These are phyloP conservation scores for Populus tremula DNA, from an alignment of 345 rosid species.

Conservation along the genomic window DNA sequence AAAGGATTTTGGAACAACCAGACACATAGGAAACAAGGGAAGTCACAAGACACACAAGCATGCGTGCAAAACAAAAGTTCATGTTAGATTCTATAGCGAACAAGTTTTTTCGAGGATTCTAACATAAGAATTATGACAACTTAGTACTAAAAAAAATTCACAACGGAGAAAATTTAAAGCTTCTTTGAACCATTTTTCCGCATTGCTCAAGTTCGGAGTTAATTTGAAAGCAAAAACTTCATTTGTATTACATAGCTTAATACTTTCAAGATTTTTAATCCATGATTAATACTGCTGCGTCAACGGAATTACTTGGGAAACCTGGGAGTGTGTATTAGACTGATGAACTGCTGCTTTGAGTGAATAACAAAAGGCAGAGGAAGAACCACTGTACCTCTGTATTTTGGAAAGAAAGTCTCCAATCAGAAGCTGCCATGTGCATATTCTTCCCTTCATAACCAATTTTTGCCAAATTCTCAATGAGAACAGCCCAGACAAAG, in stretches of 20 bases:
- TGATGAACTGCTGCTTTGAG: background rate
- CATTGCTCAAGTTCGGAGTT: background rate
- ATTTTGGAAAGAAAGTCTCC: slow-evolving; percentile 35
- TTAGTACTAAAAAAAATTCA: no score
- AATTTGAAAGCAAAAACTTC: background rate
- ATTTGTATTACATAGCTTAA: no score
- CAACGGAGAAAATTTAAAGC: background rate
- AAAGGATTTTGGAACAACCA: background rate
- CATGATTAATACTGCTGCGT: background rate
- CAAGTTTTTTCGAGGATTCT: background rate
- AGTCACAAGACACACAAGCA: background rate
- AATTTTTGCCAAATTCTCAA: slow-evolving; percentile 69
- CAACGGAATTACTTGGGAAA: background rate
- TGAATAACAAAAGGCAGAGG: slow-evolving; percentile 1
- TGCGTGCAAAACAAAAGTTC: background rate
- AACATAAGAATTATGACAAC: background rate
- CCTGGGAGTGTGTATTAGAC: background rate
- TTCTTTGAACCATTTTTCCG: background rate
- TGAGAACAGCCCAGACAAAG: slow-evolving; percentile 72
- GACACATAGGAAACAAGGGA: background rate
- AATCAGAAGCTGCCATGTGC: slow-evolving; percentile 31
- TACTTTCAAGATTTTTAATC: no score
- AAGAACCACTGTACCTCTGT: slow-evolving; percentile 23
- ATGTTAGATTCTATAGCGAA: background rate
- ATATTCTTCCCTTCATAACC: slow-evolving; percentile 73